phyloP scores from a whole-genome alignment of 2,329 filamentous ascomycete genomes.

The Cladophialophora bantiana region DNA sequence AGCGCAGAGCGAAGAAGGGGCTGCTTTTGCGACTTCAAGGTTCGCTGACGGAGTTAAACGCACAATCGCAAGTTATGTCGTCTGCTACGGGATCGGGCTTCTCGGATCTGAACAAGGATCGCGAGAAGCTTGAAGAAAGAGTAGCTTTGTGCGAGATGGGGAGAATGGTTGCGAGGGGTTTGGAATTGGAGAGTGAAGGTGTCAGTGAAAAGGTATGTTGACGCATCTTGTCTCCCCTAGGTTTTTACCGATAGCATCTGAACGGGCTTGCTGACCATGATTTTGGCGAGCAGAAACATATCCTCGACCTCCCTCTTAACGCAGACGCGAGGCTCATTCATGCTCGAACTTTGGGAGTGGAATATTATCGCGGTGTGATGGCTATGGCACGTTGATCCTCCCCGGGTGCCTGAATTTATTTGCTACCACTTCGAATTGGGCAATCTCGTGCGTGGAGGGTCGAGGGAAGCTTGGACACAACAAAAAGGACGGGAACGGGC shows the following conservation, averaged over 20 bases:
- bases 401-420: background rate
- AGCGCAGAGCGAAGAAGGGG: constrained; percentile 45
- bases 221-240: background rate
- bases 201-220: constrained; percentile 33
- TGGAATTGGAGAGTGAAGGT: constrained; percentile 25
- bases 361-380: constrained; percentile 72
- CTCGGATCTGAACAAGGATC: constrained; percentile 61
- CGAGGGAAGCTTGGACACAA: background rate
- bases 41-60: constrained; percentile 53
- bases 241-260: background rate
- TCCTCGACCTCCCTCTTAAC: constrained; percentile 62
- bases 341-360: constrained; percentile 71
- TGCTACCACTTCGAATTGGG: background rate
- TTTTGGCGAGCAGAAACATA: constrained; percentile 48
- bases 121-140: constrained; percentile 62
- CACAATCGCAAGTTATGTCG: constrained; percentile 58
- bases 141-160: constrained; percentile 86
- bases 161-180: constrained; percentile 68
- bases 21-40: constrained; percentile 56
- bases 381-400: constrained; percentile 50
- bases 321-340: constrained; percentile 75
- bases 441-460: background rate
- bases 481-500: too few relatives aligned
- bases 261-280: constrained; percentile 25
- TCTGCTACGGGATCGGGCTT: background rate